Base-by-base conservation (phyloP, 2,329 filamentous ascomycete species). In the Aspergillus floridensis region DNA sequence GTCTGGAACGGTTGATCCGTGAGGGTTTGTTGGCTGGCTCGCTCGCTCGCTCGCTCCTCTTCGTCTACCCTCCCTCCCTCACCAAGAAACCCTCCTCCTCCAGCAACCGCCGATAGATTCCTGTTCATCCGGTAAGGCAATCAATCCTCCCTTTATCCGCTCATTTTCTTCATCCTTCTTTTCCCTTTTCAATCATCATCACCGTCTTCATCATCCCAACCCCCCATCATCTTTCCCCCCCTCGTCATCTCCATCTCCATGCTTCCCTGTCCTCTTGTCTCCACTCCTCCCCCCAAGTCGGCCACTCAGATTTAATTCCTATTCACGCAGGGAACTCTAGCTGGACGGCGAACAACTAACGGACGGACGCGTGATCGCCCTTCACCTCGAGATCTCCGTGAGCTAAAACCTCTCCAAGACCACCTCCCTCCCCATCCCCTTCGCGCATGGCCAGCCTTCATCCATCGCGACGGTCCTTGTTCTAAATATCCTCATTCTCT, bases 351-450 rank as follows among this genome's bases (percentile, higher is more conserved):
- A 52, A 57, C 63, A 53, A 59, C 53, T 56, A 51, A 51, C 53
- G 46, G 44, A 44, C 58, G 47, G 56, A 65, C 63, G 63, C 63
- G 63, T 65, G 61, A 60, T 62, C 59, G 57, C 61, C 59, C 57
- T 56, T 56, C 44, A 47, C 38, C 38, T 60, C 47, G 22, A 53
- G 44, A 53, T 35, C 55, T 49, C 46, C 48, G 41, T 63, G 58
- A 54, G 56, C 55, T 26, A 59, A 38, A 57, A 29, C 35, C 47
- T 53, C 59, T 59, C n/a, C 8, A 59, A 38, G 54, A 29, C 35
- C 47, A 51, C 58, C 58, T 12, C 4, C 38, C 38, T 44, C 16
- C 38, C 38, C 38, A 24, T 47, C 55, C 48, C 52, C 51, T 55
- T 55, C 41, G 65, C 65, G 63, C 63, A 63, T 66, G 62, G 59